Evolutionary conservation across 371 early-diverging fungal genomes (phyloP).

Genomic region (Funneliformis caledonium): DNA sequence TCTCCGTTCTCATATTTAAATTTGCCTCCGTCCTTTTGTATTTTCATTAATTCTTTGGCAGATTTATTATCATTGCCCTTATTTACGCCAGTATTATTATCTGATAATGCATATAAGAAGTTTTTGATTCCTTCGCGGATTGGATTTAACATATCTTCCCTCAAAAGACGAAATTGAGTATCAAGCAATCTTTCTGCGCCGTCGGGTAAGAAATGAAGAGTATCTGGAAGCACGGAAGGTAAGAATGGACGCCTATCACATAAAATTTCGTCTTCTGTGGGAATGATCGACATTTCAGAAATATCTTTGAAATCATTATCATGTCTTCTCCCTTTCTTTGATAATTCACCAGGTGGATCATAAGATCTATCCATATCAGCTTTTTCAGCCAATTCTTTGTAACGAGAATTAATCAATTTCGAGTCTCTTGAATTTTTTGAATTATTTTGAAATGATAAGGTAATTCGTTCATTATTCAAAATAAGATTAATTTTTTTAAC

Average conservation of each 20-base stretch:
- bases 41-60: slow-evolving; percentile 39
- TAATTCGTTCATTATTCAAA: slow-evolving; percentile 11
- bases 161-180: slow-evolving; percentile 57
- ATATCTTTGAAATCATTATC: slow-evolving; percentile 51
- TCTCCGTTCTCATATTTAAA: slow-evolving; percentile 35
- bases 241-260: slow-evolving; percentile 48
- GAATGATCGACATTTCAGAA: slow-evolving; percentile 48
- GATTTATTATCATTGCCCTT: neutral
- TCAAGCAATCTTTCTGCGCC: slow-evolving; percentile 56
- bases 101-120: slow-evolving; percentile 30
- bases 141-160: slow-evolving; percentile 1
- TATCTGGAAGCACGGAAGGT: slow-evolving; percentile 41
- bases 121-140: slow-evolving; percentile 41
- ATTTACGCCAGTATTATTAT: slow-evolving; percentile 12
- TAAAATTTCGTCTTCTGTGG: slow-evolving; percentile 51
- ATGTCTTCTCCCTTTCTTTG: too few species aligned
- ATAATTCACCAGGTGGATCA: neutral
- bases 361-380: slow-evolving; percentile 29
- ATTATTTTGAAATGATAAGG: neutral
- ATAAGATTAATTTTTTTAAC: neutral
- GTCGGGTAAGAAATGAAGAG: slow-evolving; percentile 31
- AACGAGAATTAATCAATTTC: slow-evolving; percentile 2
- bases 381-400: slow-evolving; percentile 35
- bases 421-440: too few species aligned
- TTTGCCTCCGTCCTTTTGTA: slow-evolving; percentile 34